A percentile compares a stretch with the other conserved stretches of the same genome.
phyloP scores from a whole-genome alignment of 2,329 filamentous ascomycete species.

The Triangularia setosa region DNA sequence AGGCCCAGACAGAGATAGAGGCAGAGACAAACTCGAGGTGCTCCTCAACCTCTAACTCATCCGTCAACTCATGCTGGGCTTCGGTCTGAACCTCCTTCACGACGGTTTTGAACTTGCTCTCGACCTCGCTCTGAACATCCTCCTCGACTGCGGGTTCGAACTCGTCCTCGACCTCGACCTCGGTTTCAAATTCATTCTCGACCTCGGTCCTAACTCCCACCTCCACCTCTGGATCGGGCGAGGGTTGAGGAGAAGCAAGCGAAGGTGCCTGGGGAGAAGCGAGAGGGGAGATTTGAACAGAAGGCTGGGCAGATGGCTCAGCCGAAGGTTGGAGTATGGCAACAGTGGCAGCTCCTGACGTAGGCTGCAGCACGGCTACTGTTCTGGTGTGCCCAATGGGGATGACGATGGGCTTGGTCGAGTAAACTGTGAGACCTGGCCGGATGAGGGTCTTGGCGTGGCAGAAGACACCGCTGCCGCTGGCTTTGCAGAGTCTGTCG shows the following conservation, averaged over 20 bases:
- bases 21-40: background rate
- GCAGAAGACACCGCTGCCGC: constrained; percentile 7
- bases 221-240: background rate
- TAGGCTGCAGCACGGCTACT: background rate
- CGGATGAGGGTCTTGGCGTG: constrained; percentile 5
- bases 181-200: background rate
- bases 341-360: background rate
- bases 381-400: constrained; percentile 10
- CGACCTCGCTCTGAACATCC: background rate
- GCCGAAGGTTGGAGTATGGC: background rate
- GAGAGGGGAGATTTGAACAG: background rate
- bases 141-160: background rate
- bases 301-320: background rate
- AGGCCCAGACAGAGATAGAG: background rate
- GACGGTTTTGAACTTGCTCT: too few relatives aligned
- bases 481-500: constrained; percentile 4
- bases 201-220: background rate
- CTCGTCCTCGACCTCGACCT: background rate
- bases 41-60: background rate
- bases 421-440: background rate
- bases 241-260: background rate
- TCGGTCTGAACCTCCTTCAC: background rate
- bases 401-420: constrained; percentile 8
- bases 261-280: background rate
- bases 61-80: background rate